These are phyloP conservation scores for Petrea volubilis DNA, from an alignment of 257 asterid genomes.

Conservation along the genomic window DNA sequence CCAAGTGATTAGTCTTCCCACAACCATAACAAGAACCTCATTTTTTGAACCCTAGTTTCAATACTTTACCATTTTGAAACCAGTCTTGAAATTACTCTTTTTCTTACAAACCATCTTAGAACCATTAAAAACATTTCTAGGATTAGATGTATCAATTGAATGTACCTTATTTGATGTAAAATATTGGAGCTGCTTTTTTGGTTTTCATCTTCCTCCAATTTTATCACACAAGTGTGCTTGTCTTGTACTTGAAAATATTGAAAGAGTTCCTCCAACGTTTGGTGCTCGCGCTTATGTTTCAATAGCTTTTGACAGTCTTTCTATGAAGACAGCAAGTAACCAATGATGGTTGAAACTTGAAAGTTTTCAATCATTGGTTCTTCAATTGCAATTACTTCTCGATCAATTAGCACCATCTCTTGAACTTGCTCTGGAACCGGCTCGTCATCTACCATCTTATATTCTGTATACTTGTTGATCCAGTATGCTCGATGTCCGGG, in stretches of 20 bases:
- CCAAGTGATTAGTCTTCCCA: background rate
- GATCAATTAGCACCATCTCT: background rate
- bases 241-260: background rate
- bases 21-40: background rate
- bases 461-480: background rate
- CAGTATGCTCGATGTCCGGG: background rate
- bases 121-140: too few relatives aligned
- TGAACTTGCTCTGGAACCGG: background rate
- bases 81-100: background rate
- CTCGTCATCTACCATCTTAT: background rate
- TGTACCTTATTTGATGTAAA: background rate
- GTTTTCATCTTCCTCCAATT: background rate
- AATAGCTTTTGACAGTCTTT: background rate
- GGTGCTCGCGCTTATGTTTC: background rate
- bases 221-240: background rate
- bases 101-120: too few relatives aligned
- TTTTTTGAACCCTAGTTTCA: background rate
- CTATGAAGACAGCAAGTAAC: background rate
- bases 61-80: background rate
- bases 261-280: background rate
- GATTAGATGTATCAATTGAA: too few relatives aligned
- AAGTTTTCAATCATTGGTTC: background rate
- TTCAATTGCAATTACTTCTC: background rate
- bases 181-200: background rate
- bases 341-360: background rate